A percentile compares a stretch with the other conserved stretches of the same genome.
Conservation (phyloP, 345 rosid species). For the Linum lewisii region DNA sequence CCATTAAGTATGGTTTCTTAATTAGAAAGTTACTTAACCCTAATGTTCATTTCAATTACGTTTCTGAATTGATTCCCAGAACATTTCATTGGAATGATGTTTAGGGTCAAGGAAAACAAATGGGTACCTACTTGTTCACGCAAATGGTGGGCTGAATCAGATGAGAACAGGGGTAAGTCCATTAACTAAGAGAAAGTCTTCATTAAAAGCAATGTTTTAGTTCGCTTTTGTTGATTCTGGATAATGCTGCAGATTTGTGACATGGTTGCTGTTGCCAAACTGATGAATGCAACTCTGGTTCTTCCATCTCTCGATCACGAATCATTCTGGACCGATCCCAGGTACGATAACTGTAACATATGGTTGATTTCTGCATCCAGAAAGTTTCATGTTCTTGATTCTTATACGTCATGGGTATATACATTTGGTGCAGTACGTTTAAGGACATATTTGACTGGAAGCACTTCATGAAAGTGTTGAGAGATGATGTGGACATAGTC, state of each 20-base stretch:
- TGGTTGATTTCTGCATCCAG: not conserved
- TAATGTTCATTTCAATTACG: not conserved
- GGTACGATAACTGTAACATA: slow-evolving; percentile 28
- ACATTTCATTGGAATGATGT: not conserved
- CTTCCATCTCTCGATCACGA: slow-evolving; percentile 94
- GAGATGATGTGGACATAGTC: slow-evolving; percentile 65
- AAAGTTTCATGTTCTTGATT: not conserved
- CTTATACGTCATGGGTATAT: not conserved
- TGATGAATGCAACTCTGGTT: slow-evolving; percentile 94
- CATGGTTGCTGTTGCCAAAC: slow-evolving; percentile 92
- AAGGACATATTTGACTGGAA: slow-evolving; percentile 98
- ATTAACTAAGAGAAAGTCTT: not conserved
- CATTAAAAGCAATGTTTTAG: not conserved
- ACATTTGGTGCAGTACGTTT: slow-evolving; percentile 47
- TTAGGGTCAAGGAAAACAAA: slow-evolving; percentile 42
- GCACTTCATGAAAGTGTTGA: slow-evolving; percentile 58
- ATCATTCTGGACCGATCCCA: slow-evolving; percentile 96
- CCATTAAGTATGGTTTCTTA: slow-evolving; percentile 34
- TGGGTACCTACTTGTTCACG: slow-evolving; percentile 84
- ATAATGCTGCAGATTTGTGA: slow-evolving; percentile 68
- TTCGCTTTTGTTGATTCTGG: slow-evolving; percentile 1
- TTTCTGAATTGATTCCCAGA: not conserved
- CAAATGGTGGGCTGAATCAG: slow-evolving; percentile 97
- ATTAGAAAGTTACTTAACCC: not conserved
- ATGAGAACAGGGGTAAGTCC: slow-evolving; percentile 93